Conservation (phyloP, 208 protist species). For the Crithidia acanthocephali region DNA sequence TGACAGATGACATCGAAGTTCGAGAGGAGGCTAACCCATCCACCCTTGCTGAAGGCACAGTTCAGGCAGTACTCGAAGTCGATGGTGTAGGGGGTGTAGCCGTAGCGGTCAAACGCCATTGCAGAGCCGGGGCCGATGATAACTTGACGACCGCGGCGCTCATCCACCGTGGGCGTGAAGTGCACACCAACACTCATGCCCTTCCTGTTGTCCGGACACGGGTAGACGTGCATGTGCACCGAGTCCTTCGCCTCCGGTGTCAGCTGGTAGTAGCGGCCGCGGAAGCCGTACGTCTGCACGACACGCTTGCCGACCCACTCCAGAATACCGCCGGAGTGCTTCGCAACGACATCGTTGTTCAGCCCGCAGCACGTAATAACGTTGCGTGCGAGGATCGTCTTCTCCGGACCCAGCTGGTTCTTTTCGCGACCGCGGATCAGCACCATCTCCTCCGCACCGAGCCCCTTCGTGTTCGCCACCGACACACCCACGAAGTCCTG, state of each 20-base stretch:
- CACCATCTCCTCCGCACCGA: constrained; percentile 54
- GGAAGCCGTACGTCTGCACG: constrained; percentile 78
- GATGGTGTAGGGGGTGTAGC: constrained; percentile 82
- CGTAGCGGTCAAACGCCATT: constrained; percentile 72
- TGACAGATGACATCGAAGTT: constrained; percentile 59
- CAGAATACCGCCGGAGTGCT: constrained; percentile 53
- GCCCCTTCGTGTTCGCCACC: constrained; percentile 25
- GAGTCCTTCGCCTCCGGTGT: constrained; percentile 57
- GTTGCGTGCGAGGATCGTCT: constrained; percentile 65
- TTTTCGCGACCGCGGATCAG: constrained; percentile 79
- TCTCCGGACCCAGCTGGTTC: constrained; percentile 73
- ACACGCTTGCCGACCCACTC: constrained; percentile 59
- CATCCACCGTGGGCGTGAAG: constrained; percentile 85
- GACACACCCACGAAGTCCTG: constrained; percentile 79
- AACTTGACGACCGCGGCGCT: constrained; percentile 68
- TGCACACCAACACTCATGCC: constrained; percentile 84
- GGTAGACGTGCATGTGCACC: constrained; percentile 82
- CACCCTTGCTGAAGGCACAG: constrained; percentile 72
- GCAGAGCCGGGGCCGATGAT: constrained; percentile 87
- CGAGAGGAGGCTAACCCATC: constrained; percentile 64
- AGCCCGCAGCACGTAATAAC: constrained; percentile 92
- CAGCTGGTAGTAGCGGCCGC: constrained; percentile 84
- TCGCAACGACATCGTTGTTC: constrained; percentile 72
- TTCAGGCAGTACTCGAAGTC: constrained; percentile 77
- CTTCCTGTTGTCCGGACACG: constrained; percentile 54